Evolutionary conservation across 495 filamentous ascomycete species (phyloP), one percentile per base, ranked within the genome.

Genomic region (Hypomontagnella monticulosa): DNA sequence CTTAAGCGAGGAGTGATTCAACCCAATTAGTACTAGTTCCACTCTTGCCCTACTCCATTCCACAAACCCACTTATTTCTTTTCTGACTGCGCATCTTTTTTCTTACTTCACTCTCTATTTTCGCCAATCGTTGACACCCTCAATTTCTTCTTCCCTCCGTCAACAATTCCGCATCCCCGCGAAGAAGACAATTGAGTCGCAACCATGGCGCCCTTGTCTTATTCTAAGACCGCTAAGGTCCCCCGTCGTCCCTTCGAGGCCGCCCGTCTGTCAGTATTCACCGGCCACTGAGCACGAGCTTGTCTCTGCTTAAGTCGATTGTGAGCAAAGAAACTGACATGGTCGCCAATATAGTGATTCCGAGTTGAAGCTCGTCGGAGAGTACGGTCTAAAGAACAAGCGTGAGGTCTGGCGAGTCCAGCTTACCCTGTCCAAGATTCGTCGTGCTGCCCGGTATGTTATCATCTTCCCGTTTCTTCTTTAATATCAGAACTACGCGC

Each of bases 381-480:
- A 98, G 85, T 99, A 93, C 84, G 95, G 95, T 80, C 91, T 99
- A 67, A 89, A 92, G 79, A 99, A 99, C 89, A 99, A 99, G 93
- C 94, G 95, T 83, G 95, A 99, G 86, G 96, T 99, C 73, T 99
- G 95, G 95, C 92, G 95, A 83, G 95, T 99, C 75, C 89, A 92
- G 88, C 91, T 98, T 81, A 97, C 93, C 65, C 92, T 99, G 70
- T 99, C 95, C 83, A 99, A 99, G 89, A 98, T 99, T 76, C 93
- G 95, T 92, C 96, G 95, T 96, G 95, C 95, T 89, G 95, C 95
- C 80, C 95, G 95, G 93, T 97, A 92, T 78, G 89, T 71, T 57
- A 32, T 44, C 19, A 37, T 19, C 15, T 10, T 42, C 32, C 32
- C 41, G 23, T 11, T 18, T 40, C 33, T 19, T 56, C 43, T 32